Conservation (phyloP, 805 yeast genomes). For the Candida qinlingensis region DNA sequence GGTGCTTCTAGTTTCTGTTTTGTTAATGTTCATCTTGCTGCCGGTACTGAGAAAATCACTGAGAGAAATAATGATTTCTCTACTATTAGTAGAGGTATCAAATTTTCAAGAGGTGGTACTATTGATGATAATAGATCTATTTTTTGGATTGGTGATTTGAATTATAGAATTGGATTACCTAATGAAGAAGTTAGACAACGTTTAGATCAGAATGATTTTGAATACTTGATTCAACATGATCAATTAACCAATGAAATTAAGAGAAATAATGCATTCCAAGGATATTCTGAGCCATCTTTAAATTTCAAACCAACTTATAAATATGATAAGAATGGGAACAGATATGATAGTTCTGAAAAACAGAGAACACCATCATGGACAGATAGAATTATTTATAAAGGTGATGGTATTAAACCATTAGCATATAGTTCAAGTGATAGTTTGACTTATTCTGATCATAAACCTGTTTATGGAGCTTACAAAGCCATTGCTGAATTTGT, state of each 20-base stretch:
- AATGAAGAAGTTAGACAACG: conserved; percentile 69
- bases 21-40: conserved; percentile 89
- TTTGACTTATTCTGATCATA: conserved; percentile 76
- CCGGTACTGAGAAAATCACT: conserved; percentile 75
- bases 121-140: conserved; percentile 80
- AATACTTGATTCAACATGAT: conserved; percentile 58
- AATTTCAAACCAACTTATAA: conserved; percentile 88
- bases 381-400: conserved; percentile 72
- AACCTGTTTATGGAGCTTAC: conserved; percentile 85
- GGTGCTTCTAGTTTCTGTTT: conserved; percentile 79
- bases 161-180: conserved; percentile 67
- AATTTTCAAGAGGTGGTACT: conserved; percentile 72
- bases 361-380: conserved; percentile 96
- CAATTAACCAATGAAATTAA: conserved; percentile 76
- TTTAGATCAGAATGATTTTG: conserved; percentile 40
- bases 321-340: conserved; percentile 76
- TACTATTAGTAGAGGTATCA: conserved; percentile 67
- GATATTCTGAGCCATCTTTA: conserved; percentile 71
- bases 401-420: conserved; percentile 52
- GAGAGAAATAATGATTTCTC: conserved; percentile 86
- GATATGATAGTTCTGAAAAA: conserved; percentile 86
- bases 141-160: conserved; percentile 93
- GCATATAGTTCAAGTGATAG: conserved; percentile 62
- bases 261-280: conserved; percentile 64
- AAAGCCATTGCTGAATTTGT: conserved; percentile 60